Conservation (phyloP, 441 rosid species). For the Populus hybrid region DNA sequence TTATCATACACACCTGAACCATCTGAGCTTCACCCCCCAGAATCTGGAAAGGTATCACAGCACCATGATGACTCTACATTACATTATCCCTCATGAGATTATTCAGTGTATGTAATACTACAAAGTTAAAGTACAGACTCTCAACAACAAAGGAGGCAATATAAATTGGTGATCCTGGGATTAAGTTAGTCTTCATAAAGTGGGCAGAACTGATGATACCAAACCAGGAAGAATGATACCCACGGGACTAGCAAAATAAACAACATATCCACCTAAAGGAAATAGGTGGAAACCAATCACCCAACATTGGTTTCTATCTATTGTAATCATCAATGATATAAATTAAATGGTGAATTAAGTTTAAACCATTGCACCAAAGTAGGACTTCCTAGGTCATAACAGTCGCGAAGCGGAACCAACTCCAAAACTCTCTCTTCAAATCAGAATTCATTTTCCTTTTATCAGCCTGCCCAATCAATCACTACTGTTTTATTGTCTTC, state of each 20-base stretch:
- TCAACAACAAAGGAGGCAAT: neutral
- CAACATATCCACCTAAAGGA: neutral
- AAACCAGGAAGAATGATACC: neutral
- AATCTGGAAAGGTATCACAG: slow-evolving; percentile 81
- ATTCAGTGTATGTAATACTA: neutral
- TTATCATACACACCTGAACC: slow-evolving; percentile 60
- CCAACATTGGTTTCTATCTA: neutral
- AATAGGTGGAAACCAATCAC: neutral
- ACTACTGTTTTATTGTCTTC: neutral
- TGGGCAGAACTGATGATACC: neutral
- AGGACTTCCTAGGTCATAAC: neutral
- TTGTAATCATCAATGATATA: neutral
- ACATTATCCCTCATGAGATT: slow-evolving; percentile 22
- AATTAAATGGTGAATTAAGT: neutral
- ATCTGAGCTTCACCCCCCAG: slow-evolving; percentile 99
- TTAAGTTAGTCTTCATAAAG: neutral
- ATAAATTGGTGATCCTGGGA: neutral
- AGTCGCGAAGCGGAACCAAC: neutral
- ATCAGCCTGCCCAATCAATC: neutral
- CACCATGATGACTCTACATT: slow-evolving; percentile 84
- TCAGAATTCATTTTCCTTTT: neutral
- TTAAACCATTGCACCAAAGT: neutral
- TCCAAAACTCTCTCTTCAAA: neutral
- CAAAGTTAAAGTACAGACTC: neutral
- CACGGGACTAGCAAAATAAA: neutral